These are phyloP conservation scores for Prunus yedoensis DNA, from an alignment of 331 rosid genomes.

Conservation along the genomic window DNA sequence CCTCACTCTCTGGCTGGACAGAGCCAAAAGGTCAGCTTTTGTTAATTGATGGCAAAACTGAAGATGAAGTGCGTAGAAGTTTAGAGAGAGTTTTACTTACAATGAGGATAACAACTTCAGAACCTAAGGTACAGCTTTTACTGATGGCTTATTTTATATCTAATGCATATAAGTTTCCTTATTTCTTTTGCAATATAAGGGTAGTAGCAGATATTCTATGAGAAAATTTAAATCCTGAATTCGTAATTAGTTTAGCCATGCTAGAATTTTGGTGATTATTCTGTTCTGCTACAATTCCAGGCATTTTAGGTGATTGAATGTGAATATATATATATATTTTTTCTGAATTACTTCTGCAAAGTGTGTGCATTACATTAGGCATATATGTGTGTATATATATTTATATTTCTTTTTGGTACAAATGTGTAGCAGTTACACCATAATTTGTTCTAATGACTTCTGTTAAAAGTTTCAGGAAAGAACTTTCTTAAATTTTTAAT, in stretches of 20 bases:
- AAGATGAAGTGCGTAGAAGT: slow-evolving; percentile 74
- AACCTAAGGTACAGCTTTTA: slow-evolving; percentile 70
- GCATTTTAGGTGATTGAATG: background rate
- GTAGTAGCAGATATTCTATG: background rate
- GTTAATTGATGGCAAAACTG: slow-evolving; percentile 83
- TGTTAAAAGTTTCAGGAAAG: background rate
- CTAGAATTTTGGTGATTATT: background rate
- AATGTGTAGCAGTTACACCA: background rate
- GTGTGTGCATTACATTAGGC: background rate
- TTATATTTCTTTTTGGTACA: background rate
- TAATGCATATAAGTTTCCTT: no score
- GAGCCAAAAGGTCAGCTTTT: slow-evolving; percentile 95
- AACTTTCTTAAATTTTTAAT: background rate
- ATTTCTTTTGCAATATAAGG: no score
- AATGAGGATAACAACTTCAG: slow-evolving; percentile 77
- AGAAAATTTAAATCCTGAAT: background rate
- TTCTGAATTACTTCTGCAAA: background rate
- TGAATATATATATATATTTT: background rate
- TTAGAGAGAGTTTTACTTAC: slow-evolving; percentile 89
- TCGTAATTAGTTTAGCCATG: background rate
- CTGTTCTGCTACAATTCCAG: background rate
- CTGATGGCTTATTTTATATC: background rate
- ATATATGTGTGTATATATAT: no score
- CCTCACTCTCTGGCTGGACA: slow-evolving; percentile 28
- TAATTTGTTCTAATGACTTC: background rate